These are phyloP conservation scores for Globisporangium spiculum DNA, from an alignment of 352 stramenopile genomes.

Conservation along the genomic window DNA sequence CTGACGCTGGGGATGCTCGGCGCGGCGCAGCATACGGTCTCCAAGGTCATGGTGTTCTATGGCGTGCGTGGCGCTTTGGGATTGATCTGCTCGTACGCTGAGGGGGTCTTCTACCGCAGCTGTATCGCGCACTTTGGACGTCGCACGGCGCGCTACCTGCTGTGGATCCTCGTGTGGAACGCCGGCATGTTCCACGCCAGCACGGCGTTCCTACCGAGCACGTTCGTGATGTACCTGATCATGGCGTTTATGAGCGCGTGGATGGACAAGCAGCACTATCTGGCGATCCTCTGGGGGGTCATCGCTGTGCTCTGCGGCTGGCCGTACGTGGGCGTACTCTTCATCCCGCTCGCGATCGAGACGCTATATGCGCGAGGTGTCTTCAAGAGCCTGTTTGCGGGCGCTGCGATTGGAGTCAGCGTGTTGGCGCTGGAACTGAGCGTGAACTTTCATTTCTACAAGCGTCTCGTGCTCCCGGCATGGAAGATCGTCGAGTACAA, in stretches of 20 bases:
- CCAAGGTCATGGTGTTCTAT: constrained; percentile 90
- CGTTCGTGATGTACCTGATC: constrained; percentile 85
- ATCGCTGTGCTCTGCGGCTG: constrained; percentile 93
- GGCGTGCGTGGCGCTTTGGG: constrained; percentile 81
- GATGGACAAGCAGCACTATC: constrained; percentile 71
- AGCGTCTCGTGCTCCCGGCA: constrained; percentile 73
- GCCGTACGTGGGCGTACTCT: constrained; percentile 96
- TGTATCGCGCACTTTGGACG: constrained; percentile 59
- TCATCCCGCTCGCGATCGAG: constrained; percentile 92
- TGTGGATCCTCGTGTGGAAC: constrained; percentile 82
- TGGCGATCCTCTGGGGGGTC: constrained; percentile 84
- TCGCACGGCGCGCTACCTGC: constrained; percentile 57
- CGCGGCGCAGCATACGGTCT: constrained; percentile 15
- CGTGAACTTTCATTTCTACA: constrained; percentile 81
- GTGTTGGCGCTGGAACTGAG: constrained; percentile 81
- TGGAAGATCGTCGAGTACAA: constrained; percentile 98
- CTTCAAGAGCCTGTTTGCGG: constrained; percentile 42
- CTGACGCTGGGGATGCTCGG: constrained; percentile 33
- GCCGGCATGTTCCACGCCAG: constrained; percentile 92
- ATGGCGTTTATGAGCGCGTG: constrained; percentile 76
- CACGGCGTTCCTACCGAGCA: constrained; percentile 92
- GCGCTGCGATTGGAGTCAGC: constrained; percentile 55
- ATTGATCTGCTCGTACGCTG: constrained; percentile 71
- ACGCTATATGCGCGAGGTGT: constrained; percentile 56
- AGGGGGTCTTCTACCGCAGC: constrained; percentile 85